These are phyloP conservation scores for Dactylellina sp. DNA, from an alignment of 2,329 filamentous ascomycete genomes.

Conservation along the genomic window DNA sequence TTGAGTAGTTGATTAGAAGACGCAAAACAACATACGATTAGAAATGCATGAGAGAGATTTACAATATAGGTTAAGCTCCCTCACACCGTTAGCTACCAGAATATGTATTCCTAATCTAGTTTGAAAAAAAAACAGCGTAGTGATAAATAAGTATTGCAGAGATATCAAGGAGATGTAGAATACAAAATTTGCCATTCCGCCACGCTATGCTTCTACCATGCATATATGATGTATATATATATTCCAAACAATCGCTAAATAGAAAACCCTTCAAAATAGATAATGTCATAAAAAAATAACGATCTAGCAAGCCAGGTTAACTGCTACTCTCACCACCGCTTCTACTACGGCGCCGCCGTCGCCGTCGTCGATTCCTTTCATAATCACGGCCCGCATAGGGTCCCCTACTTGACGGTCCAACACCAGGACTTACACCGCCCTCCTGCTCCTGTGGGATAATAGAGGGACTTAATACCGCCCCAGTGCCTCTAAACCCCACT, in stretches of 20 bases:
- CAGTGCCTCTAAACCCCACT: slow-evolving; percentile 34
- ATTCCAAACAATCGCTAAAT: neutral
- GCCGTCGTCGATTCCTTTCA: slow-evolving; percentile 18
- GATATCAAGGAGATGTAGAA: too few species aligned
- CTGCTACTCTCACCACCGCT: neutral
- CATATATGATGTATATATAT: neutral
- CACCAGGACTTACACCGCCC: slow-evolving; percentile 19
- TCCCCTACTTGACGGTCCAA: slow-evolving; percentile 20
- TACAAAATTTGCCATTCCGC: neutral
- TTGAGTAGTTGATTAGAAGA: too few species aligned
- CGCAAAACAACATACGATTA: too few species aligned
- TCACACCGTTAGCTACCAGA: too few species aligned
- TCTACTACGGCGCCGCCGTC: neutral
- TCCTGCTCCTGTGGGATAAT: neutral
- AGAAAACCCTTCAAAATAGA: neutral
- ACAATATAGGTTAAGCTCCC: too few species aligned
- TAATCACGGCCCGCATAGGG: slow-evolving; percentile 33
- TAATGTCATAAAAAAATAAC: neutral
- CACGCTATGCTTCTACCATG: neutral
- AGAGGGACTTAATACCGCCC: slow-evolving; percentile 39
- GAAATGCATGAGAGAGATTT: too few species aligned
- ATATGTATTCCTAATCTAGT: too few species aligned
- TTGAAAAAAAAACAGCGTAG: too few species aligned
- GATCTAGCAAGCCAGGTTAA: neutral
- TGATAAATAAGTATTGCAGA: too few species aligned